Percentiles rank a stretch among this genome's conserved stretches.
phyloP scores from a whole-genome alignment of 306 rosid species.

The Cucurbita moschata region DNA sequence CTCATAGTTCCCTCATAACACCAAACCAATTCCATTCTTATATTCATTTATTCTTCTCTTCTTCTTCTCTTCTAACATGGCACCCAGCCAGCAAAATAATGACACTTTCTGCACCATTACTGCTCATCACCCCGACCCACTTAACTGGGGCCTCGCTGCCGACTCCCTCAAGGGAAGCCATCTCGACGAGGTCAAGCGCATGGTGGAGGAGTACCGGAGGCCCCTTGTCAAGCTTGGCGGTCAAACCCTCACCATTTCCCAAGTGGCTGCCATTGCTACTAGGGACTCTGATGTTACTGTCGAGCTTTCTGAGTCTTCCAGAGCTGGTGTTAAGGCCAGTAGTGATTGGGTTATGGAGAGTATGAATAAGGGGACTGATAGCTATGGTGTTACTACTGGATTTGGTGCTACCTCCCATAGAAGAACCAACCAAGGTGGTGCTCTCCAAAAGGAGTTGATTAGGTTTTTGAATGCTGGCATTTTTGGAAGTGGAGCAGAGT shows the following conservation, averaged over 20 bases:
- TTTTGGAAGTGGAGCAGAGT: slow-evolving; percentile 56
- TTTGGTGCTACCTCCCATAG: slow-evolving; percentile 87
- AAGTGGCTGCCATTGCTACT: slow-evolving; percentile 65
- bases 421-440: slow-evolving; percentile 81
- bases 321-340: slow-evolving; percentile 79
- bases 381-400: slow-evolving; percentile 93
- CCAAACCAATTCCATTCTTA: background rate
- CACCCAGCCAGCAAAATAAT: slow-evolving; percentile 8
- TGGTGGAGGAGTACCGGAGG: slow-evolving; percentile 62
- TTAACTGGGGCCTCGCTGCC: slow-evolving; percentile 57
- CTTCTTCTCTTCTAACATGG: slow-evolving; percentile 21
- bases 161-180: slow-evolving; percentile 57
- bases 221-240: slow-evolving; percentile 60
- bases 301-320: slow-evolving; percentile 44
- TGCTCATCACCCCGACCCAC: slow-evolving; percentile 26
- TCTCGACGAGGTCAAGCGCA: slow-evolving; percentile 75
- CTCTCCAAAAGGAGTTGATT: slow-evolving; percentile 74
- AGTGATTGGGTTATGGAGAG: slow-evolving; percentile 90
- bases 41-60: background rate
- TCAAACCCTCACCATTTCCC: slow-evolving; percentile 44
- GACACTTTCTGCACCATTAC: slow-evolving; percentile 19
- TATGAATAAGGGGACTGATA: slow-evolving; percentile 56
- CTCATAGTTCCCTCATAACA: background rate
- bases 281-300: slow-evolving; percentile 30
- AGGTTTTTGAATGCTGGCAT: slow-evolving; percentile 86